A percentile compares a stretch with the other conserved stretches of the same genome.
Conservation (phyloP, 257 asterid genomes). For the Oldenlandia corymbosa region DNA sequence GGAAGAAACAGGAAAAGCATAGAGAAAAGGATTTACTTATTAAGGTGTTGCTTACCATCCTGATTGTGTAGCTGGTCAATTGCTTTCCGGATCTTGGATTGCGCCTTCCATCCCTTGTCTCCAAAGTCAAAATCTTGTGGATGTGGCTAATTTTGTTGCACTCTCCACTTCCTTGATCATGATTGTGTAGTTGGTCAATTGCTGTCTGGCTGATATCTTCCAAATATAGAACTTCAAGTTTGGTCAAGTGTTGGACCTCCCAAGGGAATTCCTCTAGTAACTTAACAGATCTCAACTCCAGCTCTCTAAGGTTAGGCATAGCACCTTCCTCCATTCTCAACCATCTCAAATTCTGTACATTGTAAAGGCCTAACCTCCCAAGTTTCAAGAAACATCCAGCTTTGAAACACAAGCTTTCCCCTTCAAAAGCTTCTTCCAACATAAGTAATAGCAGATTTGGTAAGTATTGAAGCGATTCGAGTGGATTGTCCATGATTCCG, state of each 20-base stretch:
- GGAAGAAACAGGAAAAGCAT: too few species aligned
- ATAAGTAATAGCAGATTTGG: constrained; percentile 20
- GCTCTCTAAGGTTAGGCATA: constrained; percentile 12
- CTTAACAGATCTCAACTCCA: not conserved
- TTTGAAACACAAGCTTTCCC: constrained; percentile 27
- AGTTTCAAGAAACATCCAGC: constrained; percentile 16
- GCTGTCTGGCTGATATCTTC: too few species aligned
- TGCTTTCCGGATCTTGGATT: too few species aligned
- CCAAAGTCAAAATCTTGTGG: not conserved
- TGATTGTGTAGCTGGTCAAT: too few species aligned
- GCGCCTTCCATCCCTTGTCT: not conserved
- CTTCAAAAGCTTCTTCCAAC: constrained; percentile 20
- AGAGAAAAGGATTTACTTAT: too few species aligned
- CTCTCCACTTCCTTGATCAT: too few species aligned
- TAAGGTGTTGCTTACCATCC: too few species aligned
- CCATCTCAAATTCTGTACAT: not conserved
- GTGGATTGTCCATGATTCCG: constrained; percentile 19
- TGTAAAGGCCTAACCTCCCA: not conserved
- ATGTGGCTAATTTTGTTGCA: not conserved
- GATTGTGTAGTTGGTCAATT: too few species aligned
- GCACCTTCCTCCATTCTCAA: constrained; percentile 12
- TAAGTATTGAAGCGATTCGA: constrained; percentile 24
- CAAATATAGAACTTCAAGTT: not conserved
- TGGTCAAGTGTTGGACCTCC: not conserved
- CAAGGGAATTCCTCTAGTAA: constrained; percentile 13